These are phyloP conservation scores for Ogataea glucozyma DNA, from an alignment of 805 yeast species.

Conservation along the genomic window DNA sequence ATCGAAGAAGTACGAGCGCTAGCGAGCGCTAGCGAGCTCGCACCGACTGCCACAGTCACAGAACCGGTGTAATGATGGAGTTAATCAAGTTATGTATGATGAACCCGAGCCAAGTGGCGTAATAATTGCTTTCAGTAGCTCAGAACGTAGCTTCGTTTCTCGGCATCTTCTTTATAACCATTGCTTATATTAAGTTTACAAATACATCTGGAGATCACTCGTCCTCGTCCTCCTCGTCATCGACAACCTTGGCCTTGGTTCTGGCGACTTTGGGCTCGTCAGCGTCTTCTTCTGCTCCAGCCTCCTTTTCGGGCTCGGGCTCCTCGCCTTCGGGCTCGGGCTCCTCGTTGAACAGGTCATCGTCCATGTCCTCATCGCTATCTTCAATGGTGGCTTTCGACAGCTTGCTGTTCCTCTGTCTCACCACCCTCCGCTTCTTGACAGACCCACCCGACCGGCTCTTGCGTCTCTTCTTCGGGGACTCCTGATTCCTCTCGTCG, in stretches of 20 bases:
- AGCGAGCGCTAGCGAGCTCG: not conserved
- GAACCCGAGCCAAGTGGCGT: too few relatives aligned
- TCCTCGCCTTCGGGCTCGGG: conserved; percentile 13
- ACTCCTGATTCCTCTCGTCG: conserved; percentile 16
- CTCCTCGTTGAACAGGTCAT: conserved; percentile 20
- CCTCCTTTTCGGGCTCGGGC: conserved; percentile 5
- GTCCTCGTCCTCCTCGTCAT: conserved; percentile 29
- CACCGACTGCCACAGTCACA: too few relatives aligned
- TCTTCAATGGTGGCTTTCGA: conserved; percentile 35
- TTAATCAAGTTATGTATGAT: too few relatives aligned
- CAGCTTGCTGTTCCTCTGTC: conserved; percentile 25
- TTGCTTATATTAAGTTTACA: too few relatives aligned
- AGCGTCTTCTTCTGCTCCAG: conserved; percentile 7
- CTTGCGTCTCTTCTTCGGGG: conserved; percentile 17
- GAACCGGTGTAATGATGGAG: too few relatives aligned
- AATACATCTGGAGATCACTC: too few relatives aligned
- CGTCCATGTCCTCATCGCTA: conserved; percentile 34
- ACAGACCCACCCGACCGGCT: conserved; percentile 6
- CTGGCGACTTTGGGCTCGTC: conserved; percentile 14
- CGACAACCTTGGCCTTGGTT: conserved; percentile 22
- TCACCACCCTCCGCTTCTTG: conserved; percentile 5
- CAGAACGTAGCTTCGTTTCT: too few relatives aligned
- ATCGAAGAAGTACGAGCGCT: conserved; percentile 35
- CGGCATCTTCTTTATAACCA: too few relatives aligned
- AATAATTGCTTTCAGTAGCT: too few relatives aligned